Base-by-base conservation (phyloP, 2,329 filamentous ascomycete genomes). In the Cadophora sp. region DNA sequence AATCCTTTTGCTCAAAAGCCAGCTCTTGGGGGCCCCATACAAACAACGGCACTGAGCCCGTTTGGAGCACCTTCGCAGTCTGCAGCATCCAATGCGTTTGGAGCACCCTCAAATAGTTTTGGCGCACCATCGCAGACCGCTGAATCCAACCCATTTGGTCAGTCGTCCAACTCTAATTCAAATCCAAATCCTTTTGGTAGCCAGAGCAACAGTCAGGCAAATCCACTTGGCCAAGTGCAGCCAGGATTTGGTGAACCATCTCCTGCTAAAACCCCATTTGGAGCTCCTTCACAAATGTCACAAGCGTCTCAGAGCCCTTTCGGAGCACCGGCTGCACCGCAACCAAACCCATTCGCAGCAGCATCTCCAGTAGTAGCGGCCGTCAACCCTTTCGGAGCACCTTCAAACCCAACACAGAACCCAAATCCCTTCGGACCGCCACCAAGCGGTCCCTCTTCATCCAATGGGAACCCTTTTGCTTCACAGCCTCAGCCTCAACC, bases 61-160 rank as follows among this genome's bases (percentile, higher is more conserved):
- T 87, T 88, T 68, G 81, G 83, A 2, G 80, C 81, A 64, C 73
- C 80, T 22, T 71, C 77, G 58, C 71, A 76, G 61, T 27, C 67
- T 36, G 48, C 24, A 20, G 53, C 22, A 68, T 70, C 73, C 70
- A 84, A 79, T 73, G 78, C 85, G 1, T 87, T 87, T 71, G 80
- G 78, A 55, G 48, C 65, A 36, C 59, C 39, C 18, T 56, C 66
- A 1, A 62, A 47, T 45, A 33, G 36, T 36, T 60, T 59, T 55
- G 62, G 56, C 16, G 27, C 60, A 33, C 53, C 66, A 36, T 48
- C 65, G 48, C 62, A 48, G 20, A 50, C 67, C 53, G 65, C 66
- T 16, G 48, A 73, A 36, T 53, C 59, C 67, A 80, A 71, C 68
- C 79, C 75, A 22, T 81, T 83, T 48, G 72, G 73, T 20, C 71